A percentile compares a stretch with the other conserved stretches of the same genome.
These are phyloP conservation scores for Trichoderma arundinaceum DNA, from an alignment of 2,329 filamentous ascomycete genomes.

Conservation along the genomic window DNA sequence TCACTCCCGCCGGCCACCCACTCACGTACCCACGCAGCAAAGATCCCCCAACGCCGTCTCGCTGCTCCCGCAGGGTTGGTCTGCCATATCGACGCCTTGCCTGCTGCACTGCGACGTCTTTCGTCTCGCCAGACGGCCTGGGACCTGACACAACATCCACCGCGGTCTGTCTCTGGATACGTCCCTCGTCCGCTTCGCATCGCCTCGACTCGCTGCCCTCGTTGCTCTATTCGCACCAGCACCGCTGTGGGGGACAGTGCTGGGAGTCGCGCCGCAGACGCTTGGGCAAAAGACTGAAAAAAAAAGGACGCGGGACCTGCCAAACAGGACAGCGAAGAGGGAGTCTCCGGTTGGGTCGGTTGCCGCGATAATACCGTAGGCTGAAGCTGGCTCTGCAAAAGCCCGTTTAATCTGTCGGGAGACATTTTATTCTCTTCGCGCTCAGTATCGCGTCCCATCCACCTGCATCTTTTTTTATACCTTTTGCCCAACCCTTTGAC, in stretches of 20 bases:
- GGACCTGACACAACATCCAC: conserved; percentile 33
- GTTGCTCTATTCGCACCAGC: conserved; percentile 14
- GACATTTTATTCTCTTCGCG: conserved; percentile 22
- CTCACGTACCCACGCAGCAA: conserved; percentile 31
- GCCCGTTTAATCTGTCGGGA: conserved; percentile 20
- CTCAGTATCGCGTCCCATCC: conserved; percentile 26
- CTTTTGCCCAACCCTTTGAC: neutral
- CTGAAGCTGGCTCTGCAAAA: conserved; percentile 28
- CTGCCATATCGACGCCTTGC: conserved; percentile 33
- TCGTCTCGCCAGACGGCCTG: conserved; percentile 26
- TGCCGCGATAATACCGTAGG: conserved; percentile 28
- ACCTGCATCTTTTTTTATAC: neutral
- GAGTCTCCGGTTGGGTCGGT: conserved; percentile 29
- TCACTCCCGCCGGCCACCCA: conserved; percentile 28
- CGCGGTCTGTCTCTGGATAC: conserved; percentile 11
- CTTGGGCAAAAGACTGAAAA: conserved; percentile 15
- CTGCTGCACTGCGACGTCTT: conserved; percentile 35
- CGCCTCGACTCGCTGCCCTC: conserved; percentile 9
- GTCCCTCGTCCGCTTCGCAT: conserved; percentile 30
- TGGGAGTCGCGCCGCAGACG: conserved; percentile 24
- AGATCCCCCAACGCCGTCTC: conserved; percentile 35
- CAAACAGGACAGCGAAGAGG: neutral
- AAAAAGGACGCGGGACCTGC: conserved; percentile 24
- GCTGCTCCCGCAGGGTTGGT: conserved; percentile 34
- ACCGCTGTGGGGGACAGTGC: conserved; percentile 21